Conservation (phyloP, 805 yeast genomes). For the Kodamaea neixiangensis region DNA sequence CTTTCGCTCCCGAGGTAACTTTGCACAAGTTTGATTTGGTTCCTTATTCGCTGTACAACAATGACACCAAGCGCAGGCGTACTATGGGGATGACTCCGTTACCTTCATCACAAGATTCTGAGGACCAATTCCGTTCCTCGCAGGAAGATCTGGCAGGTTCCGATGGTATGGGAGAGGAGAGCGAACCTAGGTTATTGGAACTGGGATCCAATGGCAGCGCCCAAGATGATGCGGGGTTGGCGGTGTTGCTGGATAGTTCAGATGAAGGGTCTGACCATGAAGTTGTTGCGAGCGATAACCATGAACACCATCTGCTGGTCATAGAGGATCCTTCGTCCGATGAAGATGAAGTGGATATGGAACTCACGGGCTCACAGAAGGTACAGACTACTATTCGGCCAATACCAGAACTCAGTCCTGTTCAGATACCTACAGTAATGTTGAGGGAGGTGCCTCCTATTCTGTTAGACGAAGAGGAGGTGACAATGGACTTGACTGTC, state of each 20-base stretch:
- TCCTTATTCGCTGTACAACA: conserved; percentile 17
- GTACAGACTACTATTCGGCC: neutral
- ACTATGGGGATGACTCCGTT: conserved; percentile 27
- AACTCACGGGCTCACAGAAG: conserved; percentile 17
- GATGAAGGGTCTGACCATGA: conserved; percentile 17
- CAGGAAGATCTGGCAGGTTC: conserved; percentile 1
- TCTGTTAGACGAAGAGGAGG: conserved; percentile 10
- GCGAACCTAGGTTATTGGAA: neutral
- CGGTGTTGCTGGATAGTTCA: conserved; percentile 26
- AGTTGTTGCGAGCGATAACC: neutral
- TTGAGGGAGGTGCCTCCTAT: conserved; percentile 5
- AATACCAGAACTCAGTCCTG: conserved; percentile 6
- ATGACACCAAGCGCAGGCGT: conserved; percentile 23
- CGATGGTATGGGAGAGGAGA: neutral
- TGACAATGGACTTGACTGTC: conserved; percentile 22
- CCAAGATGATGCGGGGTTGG: conserved; percentile 16
- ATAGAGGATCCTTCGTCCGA: conserved; percentile 5
- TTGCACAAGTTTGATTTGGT: conserved; percentile 54
- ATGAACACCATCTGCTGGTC: neutral
- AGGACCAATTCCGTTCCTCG: conserved; percentile 1
- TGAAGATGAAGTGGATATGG: conserved; percentile 25
- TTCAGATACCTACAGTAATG: conserved; percentile 5
- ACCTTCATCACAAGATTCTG: conserved; percentile 11
- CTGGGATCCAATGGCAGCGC: neutral
- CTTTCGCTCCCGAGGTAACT: conserved; percentile 77